These are phyloP conservation scores for Tricholoma bakamatsutake DNA, from an alignment of 768 basidiomycete genomes.

Conservation along the genomic window DNA sequence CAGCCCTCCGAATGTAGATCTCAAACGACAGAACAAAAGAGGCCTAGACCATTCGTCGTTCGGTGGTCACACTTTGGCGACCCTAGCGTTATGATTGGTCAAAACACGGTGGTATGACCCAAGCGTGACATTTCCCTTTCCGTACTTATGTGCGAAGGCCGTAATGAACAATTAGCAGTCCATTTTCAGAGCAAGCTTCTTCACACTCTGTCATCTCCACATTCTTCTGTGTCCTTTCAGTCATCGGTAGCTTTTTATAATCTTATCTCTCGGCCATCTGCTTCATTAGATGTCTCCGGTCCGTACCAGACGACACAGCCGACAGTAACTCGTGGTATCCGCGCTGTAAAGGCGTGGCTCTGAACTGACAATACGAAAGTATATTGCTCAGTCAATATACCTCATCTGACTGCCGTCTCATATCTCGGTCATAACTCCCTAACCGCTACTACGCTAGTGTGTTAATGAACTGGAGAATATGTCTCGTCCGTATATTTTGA, in stretches of 20 bases:
- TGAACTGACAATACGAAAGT: neutral
- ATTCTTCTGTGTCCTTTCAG: neutral
- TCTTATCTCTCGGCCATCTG: conserved; percentile 4
- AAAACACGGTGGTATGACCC: conserved; percentile 8
- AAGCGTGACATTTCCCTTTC: conserved; percentile 2
- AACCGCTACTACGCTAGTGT: neutral
- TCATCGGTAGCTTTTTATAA: neutral
- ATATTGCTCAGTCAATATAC: neutral
- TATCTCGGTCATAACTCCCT: neutral
- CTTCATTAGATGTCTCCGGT: conserved; percentile 2
- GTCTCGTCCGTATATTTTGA: conserved; percentile 6
- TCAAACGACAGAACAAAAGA: neutral
- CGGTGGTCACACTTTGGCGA: neutral
- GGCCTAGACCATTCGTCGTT: neutral
- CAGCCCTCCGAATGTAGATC: neutral
- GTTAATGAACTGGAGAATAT: conserved; percentile 7
- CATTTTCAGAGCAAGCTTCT: neutral
- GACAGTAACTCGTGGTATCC: conserved; percentile 15
- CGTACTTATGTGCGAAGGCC: neutral
- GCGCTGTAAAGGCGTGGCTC: conserved; percentile 8
- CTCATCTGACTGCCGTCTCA: neutral
- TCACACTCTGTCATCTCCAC: neutral
- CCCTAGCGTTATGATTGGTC: neutral
- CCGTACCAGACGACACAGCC: conserved; percentile 4
- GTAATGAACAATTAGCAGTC: neutral